Evolutionary conservation across 2,329 filamentous ascomycete species (phyloP), one percentile per base, ranked within the genome.

Genomic region (Phoma herbarum): DNA sequence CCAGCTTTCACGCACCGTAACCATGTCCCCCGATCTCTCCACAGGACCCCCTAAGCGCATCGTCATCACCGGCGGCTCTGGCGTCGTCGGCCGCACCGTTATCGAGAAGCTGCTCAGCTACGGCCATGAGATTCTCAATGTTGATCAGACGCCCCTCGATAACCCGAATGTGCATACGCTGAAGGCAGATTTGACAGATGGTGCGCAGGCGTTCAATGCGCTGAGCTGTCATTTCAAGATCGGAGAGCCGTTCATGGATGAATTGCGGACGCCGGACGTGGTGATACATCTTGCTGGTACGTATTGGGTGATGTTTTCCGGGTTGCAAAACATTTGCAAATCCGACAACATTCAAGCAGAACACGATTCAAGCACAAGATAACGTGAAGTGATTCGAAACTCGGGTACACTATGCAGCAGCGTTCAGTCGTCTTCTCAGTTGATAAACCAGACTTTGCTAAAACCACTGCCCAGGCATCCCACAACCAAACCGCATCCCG

Each of bases 231-330:
- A 87, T 64, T 87, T 86, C 70, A 74, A 80, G 61, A 78, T 84
- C 63, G 72, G 78, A 39, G 75, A 78, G 60, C 60, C 77, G 46
- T 77, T 77, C 16, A 78, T 76, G 37, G 69, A 73, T 2, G 59
- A 63, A 20, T 51, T 71, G 31, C 60, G 63, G 72, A 78, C 12
- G 9, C 85, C 86, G 0, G 84, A 88, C 64, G 86, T 83, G 1
- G 82, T 89, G 33, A 85, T 88, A 47, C 86, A 89, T 68, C 84
- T 88, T 52, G 84, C 82, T 31, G 68, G 69, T 85, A 83, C 43
- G 35, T 39, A 39, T 11, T 39, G 35, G 35, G 35, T 20, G 25
- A 37, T 31, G 35, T 2, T 31, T 49, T 9, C 25, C 39, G 48
- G 25, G n/a, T n/a, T 16, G 25, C 43, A 22, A 33, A n/a, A 10